Base-by-base conservation (phyloP, 2,329 filamentous ascomycete genomes). In the Fusarium globosum region DNA sequence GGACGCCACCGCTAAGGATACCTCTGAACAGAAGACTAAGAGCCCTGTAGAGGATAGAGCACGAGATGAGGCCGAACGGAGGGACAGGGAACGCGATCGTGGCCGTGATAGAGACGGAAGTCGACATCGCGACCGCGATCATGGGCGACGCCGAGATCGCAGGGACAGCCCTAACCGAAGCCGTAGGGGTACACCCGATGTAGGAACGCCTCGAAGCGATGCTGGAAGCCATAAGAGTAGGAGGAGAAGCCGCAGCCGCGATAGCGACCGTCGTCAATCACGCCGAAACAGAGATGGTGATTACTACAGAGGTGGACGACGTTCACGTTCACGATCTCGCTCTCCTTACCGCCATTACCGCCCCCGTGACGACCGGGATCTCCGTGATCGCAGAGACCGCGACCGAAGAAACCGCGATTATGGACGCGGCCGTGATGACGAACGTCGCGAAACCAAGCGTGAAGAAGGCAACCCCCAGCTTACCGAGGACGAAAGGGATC, bases 401-500 rank as follows among this genome's bases (percentile, higher is more conserved):
- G 89, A 91, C 71, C 89, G 83, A 81, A 88, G 80, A 49, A 82
- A 87, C 69, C 80, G 87, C 65, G 86, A 83, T 65, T 82, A 85
- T 73, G 88, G 88, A 71, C 88, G 90, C 77, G 86, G 86, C 62
- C 84, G 86, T 69, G 87, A 89, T 58, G 86, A 88, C 16, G 84
- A 85, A 36, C 82, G 80, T 48, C 80, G 82, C 62, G 81, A 81
- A 52, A 72, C 82, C 43, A 85, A 82, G 78, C 83, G 83, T 76
- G 88, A 69, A 48, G 67, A 90, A 71, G 82, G 81, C 64, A 91
- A 92, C 60, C 92, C 94, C 35, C 91, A 93, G 80, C 90, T 93
- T 69, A 97, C 93, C 78, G 95, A 98, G 82, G 96, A 98, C 84
- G 96, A 99, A 85, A 93, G 96, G 80, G 96, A 99, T 85, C 93